Conservation (phyloP, 1,139 yeast species). For the Pichia sp. region DNA sequence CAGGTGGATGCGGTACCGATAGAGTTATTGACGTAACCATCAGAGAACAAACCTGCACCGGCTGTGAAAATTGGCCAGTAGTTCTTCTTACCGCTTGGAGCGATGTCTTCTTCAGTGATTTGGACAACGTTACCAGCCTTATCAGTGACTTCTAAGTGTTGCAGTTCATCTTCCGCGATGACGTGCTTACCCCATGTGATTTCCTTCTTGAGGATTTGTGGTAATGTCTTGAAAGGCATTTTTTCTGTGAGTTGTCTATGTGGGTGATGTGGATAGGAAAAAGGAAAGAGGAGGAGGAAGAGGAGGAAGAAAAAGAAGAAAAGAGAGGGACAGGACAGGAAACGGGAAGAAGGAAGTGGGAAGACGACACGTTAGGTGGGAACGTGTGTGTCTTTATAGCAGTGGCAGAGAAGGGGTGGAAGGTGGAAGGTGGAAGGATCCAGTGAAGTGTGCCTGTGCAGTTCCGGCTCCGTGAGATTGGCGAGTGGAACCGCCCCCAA, state of each 20-base stretch:
- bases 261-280: neutral
- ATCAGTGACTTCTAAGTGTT: constrained; percentile 19
- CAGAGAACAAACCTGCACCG: constrained; percentile 90
- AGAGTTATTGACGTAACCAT: constrained; percentile 86
- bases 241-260: neutral
- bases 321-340: too few relatives aligned
- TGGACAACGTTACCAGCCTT: constrained; percentile 22
- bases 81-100: constrained; percentile 24
- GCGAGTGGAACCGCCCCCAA: too few relatives aligned
- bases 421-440: too few relatives aligned
- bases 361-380: too few relatives aligned
- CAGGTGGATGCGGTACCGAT: constrained; percentile 76
- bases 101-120: constrained; percentile 27
- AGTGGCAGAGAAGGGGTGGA: too few relatives aligned
- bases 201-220: constrained; percentile 43
- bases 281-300: neutral
- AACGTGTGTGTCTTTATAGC: too few relatives aligned
- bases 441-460: too few relatives aligned
- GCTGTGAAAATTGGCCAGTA: constrained; percentile 80
- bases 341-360: too few relatives aligned
- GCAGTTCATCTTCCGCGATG: constrained; percentile 20
- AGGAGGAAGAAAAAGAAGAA: too few relatives aligned
- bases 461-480: too few relatives aligned
- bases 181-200: constrained; percentile 37
- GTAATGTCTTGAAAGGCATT: constrained; percentile 39